phyloP scores from a whole-genome alignment of 1,284 basidiomycete species.

The Pseudomicrostroma phylloplanum region DNA sequence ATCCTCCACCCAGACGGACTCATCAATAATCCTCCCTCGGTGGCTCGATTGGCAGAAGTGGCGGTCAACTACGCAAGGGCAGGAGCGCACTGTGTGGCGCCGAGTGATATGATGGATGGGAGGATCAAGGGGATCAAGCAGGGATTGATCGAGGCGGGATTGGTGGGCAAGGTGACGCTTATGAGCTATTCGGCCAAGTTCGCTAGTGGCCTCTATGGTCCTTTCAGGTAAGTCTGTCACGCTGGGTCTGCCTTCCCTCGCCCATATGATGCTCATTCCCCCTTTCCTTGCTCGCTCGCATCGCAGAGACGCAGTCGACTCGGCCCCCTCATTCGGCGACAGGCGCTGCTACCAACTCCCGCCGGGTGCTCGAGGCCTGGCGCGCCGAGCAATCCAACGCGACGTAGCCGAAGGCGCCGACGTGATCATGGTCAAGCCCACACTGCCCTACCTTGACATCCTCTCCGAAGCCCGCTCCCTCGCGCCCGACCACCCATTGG shows the following conservation, averaged over 20 bases:
- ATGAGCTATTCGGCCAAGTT: conserved; percentile 99
- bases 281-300: conserved; percentile 47
- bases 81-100: conserved; percentile 94
- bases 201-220: conserved; percentile 90
- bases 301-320: conserved; percentile 79
- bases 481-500: conserved; percentile 77
- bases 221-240: conserved; percentile 61
- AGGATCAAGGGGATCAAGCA: conserved; percentile 83
- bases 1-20: conserved; percentile 67
- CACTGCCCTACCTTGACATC: conserved; percentile 91
- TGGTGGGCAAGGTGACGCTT: conserved; percentile 64
- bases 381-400: conserved; percentile 81
- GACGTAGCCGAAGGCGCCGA: conserved; percentile 93
- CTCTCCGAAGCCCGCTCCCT: conserved; percentile 76
- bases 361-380: conserved; percentile 77
- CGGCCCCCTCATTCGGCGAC: conserved; percentile 86
- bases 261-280: neutral
- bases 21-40: conserved; percentile 57
- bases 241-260: conserved; percentile 53
- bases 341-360: conserved; percentile 97
- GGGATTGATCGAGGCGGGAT: conserved; percentile 73
- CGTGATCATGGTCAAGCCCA: conserved; percentile 98
- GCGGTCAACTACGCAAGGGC: conserved; percentile 87
- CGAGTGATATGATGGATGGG: conserved; percentile 99
- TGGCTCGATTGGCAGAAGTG: conserved; percentile 80